Conservation (phyloP, 1,284 basidiomycete species). For the Pyrrhoderma lamaoense region DNA sequence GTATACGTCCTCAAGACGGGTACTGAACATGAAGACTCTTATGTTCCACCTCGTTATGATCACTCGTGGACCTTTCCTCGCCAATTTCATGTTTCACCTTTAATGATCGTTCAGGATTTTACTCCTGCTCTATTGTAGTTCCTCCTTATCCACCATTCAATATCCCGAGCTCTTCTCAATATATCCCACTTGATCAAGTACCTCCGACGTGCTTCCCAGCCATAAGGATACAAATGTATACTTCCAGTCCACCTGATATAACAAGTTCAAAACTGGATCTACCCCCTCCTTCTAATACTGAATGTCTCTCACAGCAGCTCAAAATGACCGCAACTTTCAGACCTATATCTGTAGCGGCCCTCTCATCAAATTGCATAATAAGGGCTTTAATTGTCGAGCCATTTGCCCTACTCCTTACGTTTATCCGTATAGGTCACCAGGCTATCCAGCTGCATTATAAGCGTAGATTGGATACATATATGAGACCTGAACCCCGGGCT, state of each 20-base stretch:
- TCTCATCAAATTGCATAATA: conserved; percentile 39
- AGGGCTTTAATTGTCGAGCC: conserved; percentile 40
- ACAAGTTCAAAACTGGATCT: no score
- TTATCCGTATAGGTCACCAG: conserved; percentile 58
- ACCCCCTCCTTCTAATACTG: conserved; percentile 20
- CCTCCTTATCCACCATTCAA: conserved; percentile 25
- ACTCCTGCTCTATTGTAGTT: conserved; percentile 43
- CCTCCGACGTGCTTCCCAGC: conserved; percentile 29
- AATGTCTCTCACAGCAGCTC: conserved; percentile 25
- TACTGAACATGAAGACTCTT: conserved; percentile 34
- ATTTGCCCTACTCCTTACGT: conserved; percentile 50
- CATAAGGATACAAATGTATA: conserved; percentile 41
- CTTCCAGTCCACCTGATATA: conserved; percentile 4
- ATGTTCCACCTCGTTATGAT: conserved; percentile 37
- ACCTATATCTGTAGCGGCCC: conserved; percentile 32
- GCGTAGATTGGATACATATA: conserved; percentile 54
- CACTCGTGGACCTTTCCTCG: conserved; percentile 69
- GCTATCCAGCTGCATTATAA: conserved; percentile 63
- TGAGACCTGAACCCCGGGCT: conserved; percentile 55
- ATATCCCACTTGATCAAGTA: background rate
- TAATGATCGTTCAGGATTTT: conserved; percentile 68
- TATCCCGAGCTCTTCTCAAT: background rate
- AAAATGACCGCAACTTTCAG: conserved; percentile 46
- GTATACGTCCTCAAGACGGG: conserved; percentile 48
- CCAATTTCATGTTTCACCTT: conserved; percentile 75